Base-by-base conservation (phyloP, 2,329 filamentous ascomycete genomes). In the Chrysoporthe puriensis region DNA sequence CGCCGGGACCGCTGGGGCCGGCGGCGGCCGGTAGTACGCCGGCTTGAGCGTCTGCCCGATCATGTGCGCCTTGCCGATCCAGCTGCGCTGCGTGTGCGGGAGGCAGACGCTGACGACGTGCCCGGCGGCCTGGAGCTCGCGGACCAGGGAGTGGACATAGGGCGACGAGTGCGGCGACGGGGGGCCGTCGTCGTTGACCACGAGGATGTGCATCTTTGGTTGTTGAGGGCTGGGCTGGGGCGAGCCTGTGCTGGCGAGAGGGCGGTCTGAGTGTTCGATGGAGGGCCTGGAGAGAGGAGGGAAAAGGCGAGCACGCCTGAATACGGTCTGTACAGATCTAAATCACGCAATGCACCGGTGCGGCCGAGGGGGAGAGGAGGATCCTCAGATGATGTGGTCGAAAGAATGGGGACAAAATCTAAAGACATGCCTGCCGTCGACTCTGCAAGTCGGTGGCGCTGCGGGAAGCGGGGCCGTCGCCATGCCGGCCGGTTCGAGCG, bases 21-120 rank as follows among this genome's bases (percentile, higher is more conserved):
- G 74, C 4, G 81, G 80, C 1, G 86, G 86, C 1, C 91, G 91
- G 82, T 94, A 97, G 82, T 97, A 97, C 40, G 88, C 85, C 9
- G 94, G 94, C 77, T 90, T 93, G 70, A 97, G 87, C 11, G 92
- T 91, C 77, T 95, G 91, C 66, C 94, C 94, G 74, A 98, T 94
- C 75, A 98, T 92, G 79, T 98, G 96, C 2, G 96, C 96, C 83
- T 99, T 99, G 74, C 94, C 94, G 75, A 99, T 98, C 96, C 96
- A 99, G 66, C 94, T 97, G 70, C 95, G 90, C 81, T 99, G 96
- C 7, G 90, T 90, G 78, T 97, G 88, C 1, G 96, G 96, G 16
- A 99, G 87, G 71, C 96, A 91, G 62, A 99, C 94, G 8, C 93
- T 97, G 69, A 98, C 93, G n/a, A 83, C 85, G 79, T 97, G 95